phyloP scores from a whole-genome alignment of 768 basidiomycete genomes.

The Mycena chlorophos region DNA sequence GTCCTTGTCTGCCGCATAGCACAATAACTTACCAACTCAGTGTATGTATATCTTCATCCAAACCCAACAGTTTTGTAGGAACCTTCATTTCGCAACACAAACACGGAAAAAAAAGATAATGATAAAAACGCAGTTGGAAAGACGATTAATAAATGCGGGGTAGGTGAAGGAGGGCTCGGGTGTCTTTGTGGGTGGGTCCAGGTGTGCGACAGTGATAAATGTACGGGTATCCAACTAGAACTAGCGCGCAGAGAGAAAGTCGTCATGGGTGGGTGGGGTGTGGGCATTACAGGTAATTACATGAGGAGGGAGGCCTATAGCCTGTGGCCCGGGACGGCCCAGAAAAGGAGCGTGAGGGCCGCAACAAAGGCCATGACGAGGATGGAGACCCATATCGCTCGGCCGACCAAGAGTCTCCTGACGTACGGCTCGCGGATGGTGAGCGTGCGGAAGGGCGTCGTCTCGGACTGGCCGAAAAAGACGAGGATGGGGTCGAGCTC shows the following conservation, averaged over 20 bases:
- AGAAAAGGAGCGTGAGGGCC: slow-evolving; percentile 87
- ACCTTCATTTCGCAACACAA: too few relatives aligned
- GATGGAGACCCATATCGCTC: slow-evolving; percentile 88
- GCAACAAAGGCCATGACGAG: slow-evolving; percentile 76
- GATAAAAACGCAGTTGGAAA: too few relatives aligned
- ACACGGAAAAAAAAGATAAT: too few relatives aligned
- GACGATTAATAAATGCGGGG: neutral
- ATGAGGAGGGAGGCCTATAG: slow-evolving; percentile 58
- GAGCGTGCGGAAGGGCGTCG: slow-evolving; percentile 94
- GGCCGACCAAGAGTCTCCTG: slow-evolving; percentile 81
- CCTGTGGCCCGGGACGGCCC: slow-evolving; percentile 93
- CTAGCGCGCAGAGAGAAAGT: slow-evolving; percentile 1
- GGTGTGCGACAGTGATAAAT: neutral
- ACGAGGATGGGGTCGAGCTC: slow-evolving; percentile 96
- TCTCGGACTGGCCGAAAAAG: slow-evolving; percentile 91
- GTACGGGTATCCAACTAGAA: slow-evolving; percentile 12
- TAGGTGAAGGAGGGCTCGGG: neutral
- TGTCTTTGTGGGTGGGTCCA: neutral
- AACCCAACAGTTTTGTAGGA: too few relatives aligned
- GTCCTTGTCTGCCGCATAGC: too few relatives aligned
- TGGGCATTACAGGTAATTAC: neutral
- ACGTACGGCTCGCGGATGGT: slow-evolving; percentile 93
- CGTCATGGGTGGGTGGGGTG: slow-evolving; percentile 9
- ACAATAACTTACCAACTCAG: too few relatives aligned
- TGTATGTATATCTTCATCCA: too few relatives aligned